Evolutionary conservation across 768 basidiomycete genomes (phyloP), one percentile per base, ranked within the genome.

Genomic region (Suillus hirtellus): DNA sequence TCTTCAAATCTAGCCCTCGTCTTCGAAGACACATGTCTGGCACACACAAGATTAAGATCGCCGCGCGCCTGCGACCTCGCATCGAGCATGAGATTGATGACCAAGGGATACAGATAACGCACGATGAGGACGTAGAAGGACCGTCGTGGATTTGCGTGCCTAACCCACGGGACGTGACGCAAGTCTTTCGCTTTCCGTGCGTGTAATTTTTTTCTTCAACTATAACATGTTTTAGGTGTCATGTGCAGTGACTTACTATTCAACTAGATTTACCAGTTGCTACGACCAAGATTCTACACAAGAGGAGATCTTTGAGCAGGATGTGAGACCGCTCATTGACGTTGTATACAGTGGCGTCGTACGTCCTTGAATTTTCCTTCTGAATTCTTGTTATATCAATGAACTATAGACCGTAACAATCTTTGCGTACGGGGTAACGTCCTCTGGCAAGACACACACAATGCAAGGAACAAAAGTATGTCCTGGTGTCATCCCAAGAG

Each of bases 341-440:
- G 81, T 91, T 21, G 89, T 92, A 3, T 92, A 86, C 68, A 82
- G 80, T 55, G 93, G 93, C 21, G 81, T 92, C 43, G 91, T 93
- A 68, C 67, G 90, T 77, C 40, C 9, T 47, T 37, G 24, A 52
- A 11, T 8, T 35, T 49, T 44, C 53, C 17, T 61, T 14, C 4
- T 37, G 7, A 31, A 53, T 38, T 46, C 19, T 35, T n/a, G 27
- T 56, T 34, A 31, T 59, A 35, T 7, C 40, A 37, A 12, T 44
- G 46, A 11, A 31, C 31, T 59, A 55, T 21, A 93, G 90, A 93
- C 89, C 0, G 87, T 93, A 4, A 95, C 93, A 11, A 87, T 95
- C 17, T 95, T 95, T 66, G 91, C 92, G 1, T 95, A 95, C 75
- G 94, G 94, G 8, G 93, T 95, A 14, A 95, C 93, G 11, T 93